Base-by-base conservation (phyloP, 2,329 filamentous ascomycete genomes). In the Harringtonia aguacate region DNA sequence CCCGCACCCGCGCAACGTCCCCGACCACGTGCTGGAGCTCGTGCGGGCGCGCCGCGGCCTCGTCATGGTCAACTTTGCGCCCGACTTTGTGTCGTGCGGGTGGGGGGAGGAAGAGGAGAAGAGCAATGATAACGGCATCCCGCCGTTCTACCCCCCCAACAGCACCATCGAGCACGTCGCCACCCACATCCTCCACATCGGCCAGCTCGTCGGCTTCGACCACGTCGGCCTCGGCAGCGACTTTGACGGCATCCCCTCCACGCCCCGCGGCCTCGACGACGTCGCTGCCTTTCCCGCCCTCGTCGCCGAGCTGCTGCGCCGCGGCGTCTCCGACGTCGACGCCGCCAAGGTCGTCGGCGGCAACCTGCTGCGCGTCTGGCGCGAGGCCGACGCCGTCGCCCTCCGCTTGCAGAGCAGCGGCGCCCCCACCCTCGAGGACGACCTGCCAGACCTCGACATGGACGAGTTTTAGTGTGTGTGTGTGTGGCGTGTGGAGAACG, bases 41-140 rank as follows among this genome's bases (percentile, higher is more conserved):
- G 84, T 95, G 31, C 86, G 85, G 60, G 61, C 76, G 54, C 77
- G 73, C 3, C 76, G 81, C 49, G 84, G 83, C 4, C 55, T 97
- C 10, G 85, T 95, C 43, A 94, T 95, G 87, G 78, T 95, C 49
- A 95, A 94, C 60, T 94, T 95, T 56, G 69, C 76, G 15, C 86
- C 87, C 0, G 79, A 80, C 17, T 95, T 95, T 59, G 77, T 95
- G 48, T 85, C 81, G 24, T 95, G 89, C 59, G 68, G 73, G 2
- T 53, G 75, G 10, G 66, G 70, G 15, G 74, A 76, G 35, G 45
- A 46, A 39, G 30, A 39, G 17, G 8, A 20, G 24, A 41, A 43
- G 36, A 37, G 15, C 36, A 27, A 27, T 7, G 21, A 21, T 14
- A 21, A 14, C 33, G 84, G 82, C 0, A 57, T 94, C 6, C 86